Evolutionary conservation across 179 eudicot species (phyloP).

Genomic region (Beta macrorhiza): DNA sequence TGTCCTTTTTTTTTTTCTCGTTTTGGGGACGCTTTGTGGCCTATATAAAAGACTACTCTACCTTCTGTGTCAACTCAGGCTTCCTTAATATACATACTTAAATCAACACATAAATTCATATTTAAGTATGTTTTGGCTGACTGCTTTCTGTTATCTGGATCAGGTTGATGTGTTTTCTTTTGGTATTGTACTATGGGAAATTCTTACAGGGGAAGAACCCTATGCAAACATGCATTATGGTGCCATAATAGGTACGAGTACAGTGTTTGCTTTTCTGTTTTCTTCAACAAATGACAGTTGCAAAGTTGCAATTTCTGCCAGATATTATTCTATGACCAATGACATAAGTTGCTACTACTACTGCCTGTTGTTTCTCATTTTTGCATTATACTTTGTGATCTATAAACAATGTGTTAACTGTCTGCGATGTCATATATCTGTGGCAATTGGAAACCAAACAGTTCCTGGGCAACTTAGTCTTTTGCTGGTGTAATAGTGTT

Average conservation of each 20-base stretch:
- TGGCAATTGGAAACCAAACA: no score
- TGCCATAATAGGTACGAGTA: slow-evolving; percentile 43
- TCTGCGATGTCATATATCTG: no score
- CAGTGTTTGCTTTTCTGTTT: slow-evolving; percentile 1
- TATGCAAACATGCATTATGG: slow-evolving; percentile 57
- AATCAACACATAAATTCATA: not conserved
- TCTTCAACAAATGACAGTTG: not conserved
- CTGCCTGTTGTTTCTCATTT: not conserved
- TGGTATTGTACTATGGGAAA: slow-evolving; percentile 52
- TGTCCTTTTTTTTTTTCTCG: not conserved
- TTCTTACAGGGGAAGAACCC: slow-evolving; percentile 52
- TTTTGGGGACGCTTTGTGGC: slow-evolving; percentile 1
- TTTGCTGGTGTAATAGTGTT: not conserved
- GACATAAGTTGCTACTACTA: not conserved
- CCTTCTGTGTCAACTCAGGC: not conserved
- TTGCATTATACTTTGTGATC: not conserved
- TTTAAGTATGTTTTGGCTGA: slow-evolving; percentile 7
- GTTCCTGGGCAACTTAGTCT: no score
- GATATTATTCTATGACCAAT: no score
- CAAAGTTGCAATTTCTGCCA: no score
- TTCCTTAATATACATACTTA: not conserved
- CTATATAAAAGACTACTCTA: not conserved
- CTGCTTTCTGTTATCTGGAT: slow-evolving; percentile 11
- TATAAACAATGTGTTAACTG: no score
- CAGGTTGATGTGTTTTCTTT: slow-evolving; percentile 56